Evolutionary conservation across 2,329 filamentous ascomycete genomes (phyloP).

Genomic region (Cordyceps fumosorosea): DNA sequence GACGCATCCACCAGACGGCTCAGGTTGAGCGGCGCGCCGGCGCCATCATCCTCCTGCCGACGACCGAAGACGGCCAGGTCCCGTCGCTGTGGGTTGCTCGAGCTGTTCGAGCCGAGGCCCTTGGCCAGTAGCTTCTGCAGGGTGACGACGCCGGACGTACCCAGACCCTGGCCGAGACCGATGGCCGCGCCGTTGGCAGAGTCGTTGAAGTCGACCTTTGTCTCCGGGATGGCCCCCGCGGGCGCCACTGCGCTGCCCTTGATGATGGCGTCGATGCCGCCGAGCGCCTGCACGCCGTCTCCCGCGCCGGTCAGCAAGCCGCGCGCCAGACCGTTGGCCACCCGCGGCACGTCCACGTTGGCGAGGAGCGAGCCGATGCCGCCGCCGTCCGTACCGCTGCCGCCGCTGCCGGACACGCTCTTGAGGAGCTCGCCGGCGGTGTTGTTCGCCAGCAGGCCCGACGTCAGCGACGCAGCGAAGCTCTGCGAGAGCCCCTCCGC

Average conservation of each 20-base stretch:
- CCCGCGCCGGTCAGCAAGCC: conserved; percentile 29
- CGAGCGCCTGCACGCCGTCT: conserved; percentile 26
- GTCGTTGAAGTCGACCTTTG: conserved; percentile 27
- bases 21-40: conserved; percentile 16
- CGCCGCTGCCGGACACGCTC: neutral
- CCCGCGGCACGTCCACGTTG: conserved; percentile 20
- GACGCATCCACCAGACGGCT: conserved; percentile 23
- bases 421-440: conserved; percentile 22
- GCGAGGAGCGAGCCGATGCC: conserved; percentile 10
- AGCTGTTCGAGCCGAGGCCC: conserved; percentile 11
- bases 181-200: conserved; percentile 27
- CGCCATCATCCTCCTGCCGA: neutral
- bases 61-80: neutral
- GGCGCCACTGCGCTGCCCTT: conserved; percentile 22
- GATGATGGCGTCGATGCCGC: conserved; percentile 26
- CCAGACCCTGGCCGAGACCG: conserved; percentile 30
- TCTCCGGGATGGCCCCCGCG: conserved; percentile 16
- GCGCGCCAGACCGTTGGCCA: conserved; percentile 29
- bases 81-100: neutral
- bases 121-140: conserved; percentile 22
- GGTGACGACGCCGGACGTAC: conserved; percentile 26
- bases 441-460: conserved; percentile 27
- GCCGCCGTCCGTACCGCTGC: conserved; percentile 2
- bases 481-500: conserved; percentile 19
- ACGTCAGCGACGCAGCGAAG: conserved; percentile 24